Percentiles rank a stretch among this genome's conserved stretches.
Evolutionary conservation across 192 early-diverging fungal genomes (phyloP).

Genomic region (Powellomyces hirtus): DNA sequence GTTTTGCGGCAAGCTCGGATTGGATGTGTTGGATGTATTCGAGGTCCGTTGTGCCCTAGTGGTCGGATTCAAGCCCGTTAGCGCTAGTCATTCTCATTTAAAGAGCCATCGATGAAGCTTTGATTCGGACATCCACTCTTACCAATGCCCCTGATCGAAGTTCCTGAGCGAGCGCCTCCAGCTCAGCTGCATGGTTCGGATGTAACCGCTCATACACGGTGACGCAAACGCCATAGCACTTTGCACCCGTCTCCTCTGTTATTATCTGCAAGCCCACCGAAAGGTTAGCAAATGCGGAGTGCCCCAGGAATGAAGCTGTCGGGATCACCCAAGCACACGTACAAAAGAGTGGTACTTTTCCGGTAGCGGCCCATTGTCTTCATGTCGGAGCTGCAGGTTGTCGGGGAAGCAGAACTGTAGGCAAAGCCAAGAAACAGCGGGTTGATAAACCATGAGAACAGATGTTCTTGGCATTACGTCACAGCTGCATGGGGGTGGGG

Average conservation of each 20-base stretch:
- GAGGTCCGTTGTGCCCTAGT: slow-evolving; percentile 30
- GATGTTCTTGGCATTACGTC: not conserved
- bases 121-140: not conserved
- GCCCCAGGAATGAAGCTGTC: no score
- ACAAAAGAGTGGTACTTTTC: slow-evolving; percentile 55
- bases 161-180: slow-evolving; percentile 35
- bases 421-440: not conserved
- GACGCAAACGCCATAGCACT: slow-evolving; percentile 48
- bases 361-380: slow-evolving; percentile 34
- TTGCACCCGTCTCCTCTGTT: slow-evolving; percentile 40
- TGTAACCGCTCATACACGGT: slow-evolving; percentile 40
- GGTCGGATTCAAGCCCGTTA: not conserved
- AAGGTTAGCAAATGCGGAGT: no score
- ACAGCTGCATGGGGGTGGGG: not conserved
- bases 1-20: slow-evolving; percentile 40
- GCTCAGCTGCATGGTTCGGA: slow-evolving; percentile 28
- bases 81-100: not conserved
- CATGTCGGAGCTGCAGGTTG: slow-evolving; percentile 34
- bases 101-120: not conserved
- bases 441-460: no score
- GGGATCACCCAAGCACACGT: not conserved
- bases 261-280: slow-evolving; percentile 33
- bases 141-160: slow-evolving; percentile 36
- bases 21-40: slow-evolving; percentile 50
- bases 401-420: slow-evolving; percentile 56